These are phyloP conservation scores for Trifolium dubium DNA, from an alignment of 306 rosid species.

Conservation along the genomic window DNA sequence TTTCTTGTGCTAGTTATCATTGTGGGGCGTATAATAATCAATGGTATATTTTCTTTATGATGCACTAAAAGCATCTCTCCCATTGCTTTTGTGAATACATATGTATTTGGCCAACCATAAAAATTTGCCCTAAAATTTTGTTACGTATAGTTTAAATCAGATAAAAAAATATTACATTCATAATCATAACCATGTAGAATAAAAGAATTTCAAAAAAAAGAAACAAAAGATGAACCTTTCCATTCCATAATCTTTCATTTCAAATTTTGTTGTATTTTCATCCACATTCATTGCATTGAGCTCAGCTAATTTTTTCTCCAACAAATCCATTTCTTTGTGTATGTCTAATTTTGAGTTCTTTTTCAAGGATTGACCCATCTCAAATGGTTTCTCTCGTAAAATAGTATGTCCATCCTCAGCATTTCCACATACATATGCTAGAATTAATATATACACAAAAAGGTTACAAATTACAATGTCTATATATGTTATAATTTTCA, in stretches of 20 bases:
- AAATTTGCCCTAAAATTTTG: too few species aligned
- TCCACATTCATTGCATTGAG: slow-evolving; percentile 25
- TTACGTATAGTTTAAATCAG: too few species aligned
- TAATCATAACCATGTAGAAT: background rate
- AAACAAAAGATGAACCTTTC: slow-evolving; percentile 38
- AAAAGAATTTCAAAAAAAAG: background rate
- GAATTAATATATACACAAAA: background rate
- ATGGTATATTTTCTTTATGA: too few species aligned
- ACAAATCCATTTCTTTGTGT: background rate
- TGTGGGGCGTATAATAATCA: too few species aligned
- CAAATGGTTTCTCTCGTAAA: slow-evolving; percentile 37
- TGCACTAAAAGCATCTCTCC: too few species aligned
- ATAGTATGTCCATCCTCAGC: background rate
- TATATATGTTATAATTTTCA: background rate
- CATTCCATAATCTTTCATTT: slow-evolving; percentile 50
- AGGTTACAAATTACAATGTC: too few species aligned
- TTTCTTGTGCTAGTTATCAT: too few species aligned
- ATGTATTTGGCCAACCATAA: too few species aligned
- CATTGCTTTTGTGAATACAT: too few species aligned
- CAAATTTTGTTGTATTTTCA: slow-evolving; percentile 10
- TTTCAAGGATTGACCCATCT: slow-evolving; percentile 38
- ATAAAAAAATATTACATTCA: too few species aligned
- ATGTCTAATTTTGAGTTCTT: slow-evolving; percentile 34
- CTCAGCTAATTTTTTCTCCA: slow-evolving; percentile 26
- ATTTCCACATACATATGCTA: slow-evolving; percentile 59